Evolutionary conservation across 1,284 basidiomycete species (phyloP).

Genomic region (Rhodofomes roseus): DNA sequence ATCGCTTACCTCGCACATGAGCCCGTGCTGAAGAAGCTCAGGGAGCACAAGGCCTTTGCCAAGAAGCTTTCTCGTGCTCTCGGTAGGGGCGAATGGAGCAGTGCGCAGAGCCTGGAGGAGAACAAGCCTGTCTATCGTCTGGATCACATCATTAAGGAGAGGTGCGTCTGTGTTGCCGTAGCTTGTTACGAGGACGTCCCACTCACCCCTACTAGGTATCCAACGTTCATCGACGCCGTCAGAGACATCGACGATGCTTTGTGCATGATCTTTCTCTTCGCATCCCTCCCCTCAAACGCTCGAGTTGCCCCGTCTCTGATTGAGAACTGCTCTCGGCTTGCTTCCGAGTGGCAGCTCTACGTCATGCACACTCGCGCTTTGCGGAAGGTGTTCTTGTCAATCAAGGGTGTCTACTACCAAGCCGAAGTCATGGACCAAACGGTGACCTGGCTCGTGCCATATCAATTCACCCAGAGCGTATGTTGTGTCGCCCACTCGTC

Average conservation of each 20-base stretch:
- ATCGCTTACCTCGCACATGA: slow-evolving; percentile 98
- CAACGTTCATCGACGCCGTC: slow-evolving; percentile 93
- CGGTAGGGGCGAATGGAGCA: slow-evolving; percentile 92
- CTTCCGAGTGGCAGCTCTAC: slow-evolving; percentile 94
- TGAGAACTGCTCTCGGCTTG: slow-evolving; percentile 87
- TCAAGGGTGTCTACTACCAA: slow-evolving; percentile 99
- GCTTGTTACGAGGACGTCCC: neutral
- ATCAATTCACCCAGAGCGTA: slow-evolving; percentile 96
- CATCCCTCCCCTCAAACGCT: slow-evolving; percentile 81
- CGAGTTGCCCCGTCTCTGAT: slow-evolving; percentile 83
- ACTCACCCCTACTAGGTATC: slow-evolving; percentile 66
- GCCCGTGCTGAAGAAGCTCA: slow-evolving; percentile 90
- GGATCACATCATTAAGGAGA: slow-evolving; percentile 98
- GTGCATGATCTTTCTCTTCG: slow-evolving; percentile 92
- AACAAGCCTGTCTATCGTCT: slow-evolving; percentile 85
- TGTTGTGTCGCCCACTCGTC: slow-evolving; percentile 20
- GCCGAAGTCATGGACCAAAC: slow-evolving; percentile 92
- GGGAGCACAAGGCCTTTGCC: slow-evolving; percentile 98
- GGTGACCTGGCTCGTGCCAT: slow-evolving; percentile 96
- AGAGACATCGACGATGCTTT: slow-evolving; percentile 98
- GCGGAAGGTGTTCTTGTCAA: slow-evolving; percentile 92
- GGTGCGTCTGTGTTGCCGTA: slow-evolving; percentile 45
- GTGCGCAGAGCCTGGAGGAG: slow-evolving; percentile 92
- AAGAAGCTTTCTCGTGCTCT: slow-evolving; percentile 95
- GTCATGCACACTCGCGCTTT: slow-evolving; percentile 87